Evolutionary conservation across 305 asterid species (phyloP).

Genomic region (Fraxinus baroniana): DNA sequence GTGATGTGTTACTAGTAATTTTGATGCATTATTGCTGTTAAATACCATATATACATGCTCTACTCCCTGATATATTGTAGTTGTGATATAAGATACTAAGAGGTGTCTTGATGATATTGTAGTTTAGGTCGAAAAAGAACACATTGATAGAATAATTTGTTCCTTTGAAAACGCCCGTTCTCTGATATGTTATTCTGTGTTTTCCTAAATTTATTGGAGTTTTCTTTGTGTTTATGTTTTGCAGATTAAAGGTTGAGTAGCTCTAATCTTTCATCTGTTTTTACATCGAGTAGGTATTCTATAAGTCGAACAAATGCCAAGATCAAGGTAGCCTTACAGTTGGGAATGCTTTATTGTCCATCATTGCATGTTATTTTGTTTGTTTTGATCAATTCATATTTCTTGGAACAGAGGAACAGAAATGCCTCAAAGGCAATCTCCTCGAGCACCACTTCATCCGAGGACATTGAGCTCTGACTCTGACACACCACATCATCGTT

Average conservation of each 20-base stretch:
- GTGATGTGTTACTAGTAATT: not conserved
- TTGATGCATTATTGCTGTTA: not conserved
- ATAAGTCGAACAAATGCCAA: slow-evolving; percentile 49
- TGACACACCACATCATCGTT: slow-evolving; percentile 52
- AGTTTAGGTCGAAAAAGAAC: not conserved
- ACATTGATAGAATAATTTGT: not conserved
- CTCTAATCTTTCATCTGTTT: not conserved
- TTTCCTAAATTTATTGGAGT: not conserved
- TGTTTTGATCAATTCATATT: slow-evolving; percentile 14
- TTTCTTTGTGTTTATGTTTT: slow-evolving; percentile 7
- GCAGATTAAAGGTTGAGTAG: slow-evolving; percentile 31
- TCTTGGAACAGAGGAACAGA: slow-evolving; percentile 52
- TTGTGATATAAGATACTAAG: not conserved
- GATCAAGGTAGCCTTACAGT: slow-evolving; percentile 56
- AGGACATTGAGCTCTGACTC: slow-evolving; percentile 77
- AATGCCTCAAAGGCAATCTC: slow-evolving; percentile 68
- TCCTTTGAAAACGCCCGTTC: not conserved
- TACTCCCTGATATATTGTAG: not conserved
- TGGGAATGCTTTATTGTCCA: not conserved
- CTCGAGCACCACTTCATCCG: slow-evolving; percentile 50
- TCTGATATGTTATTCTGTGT: not conserved
- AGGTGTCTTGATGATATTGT: not conserved
- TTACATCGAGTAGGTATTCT: not conserved
- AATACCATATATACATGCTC: not conserved
- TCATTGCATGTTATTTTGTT: not conserved